Percentiles rank a stretch among this genome's conserved stretches.
Conservation (phyloP, 306 rosid genomes). For the Cucurbita argyrosperma region DNA sequence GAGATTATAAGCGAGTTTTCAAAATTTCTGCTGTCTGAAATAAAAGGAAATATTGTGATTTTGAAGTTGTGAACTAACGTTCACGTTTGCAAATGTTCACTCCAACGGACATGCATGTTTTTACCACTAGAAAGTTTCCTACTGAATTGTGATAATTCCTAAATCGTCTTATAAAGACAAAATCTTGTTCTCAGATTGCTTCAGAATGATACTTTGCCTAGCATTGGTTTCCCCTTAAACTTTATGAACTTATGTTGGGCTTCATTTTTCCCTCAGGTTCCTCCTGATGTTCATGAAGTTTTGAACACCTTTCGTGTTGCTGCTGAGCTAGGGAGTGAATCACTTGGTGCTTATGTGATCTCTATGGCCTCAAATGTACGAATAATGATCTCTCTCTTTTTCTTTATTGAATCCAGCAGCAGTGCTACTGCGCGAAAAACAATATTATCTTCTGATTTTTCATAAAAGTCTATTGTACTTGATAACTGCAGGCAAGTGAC, state of each 20-base stretch:
- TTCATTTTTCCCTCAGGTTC: conserved; percentile 32
- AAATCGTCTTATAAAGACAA: neutral
- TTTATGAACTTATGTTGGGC: neutral
- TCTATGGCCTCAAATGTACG: conserved; percentile 91
- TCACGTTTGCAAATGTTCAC: neutral
- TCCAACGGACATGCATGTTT: neutral
- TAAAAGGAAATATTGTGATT: neutral
- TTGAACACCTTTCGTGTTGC: conserved; percentile 69
- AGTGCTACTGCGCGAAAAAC: neutral
- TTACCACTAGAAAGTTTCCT: neutral
- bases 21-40: neutral
- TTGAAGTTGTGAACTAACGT: neutral
- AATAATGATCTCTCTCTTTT: neutral
- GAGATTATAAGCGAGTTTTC: neutral
- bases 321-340: conserved; percentile 80
- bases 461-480: neutral
- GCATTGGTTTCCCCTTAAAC: neutral
- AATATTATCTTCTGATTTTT: neutral
- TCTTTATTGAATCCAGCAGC: neutral
- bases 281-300: conserved; percentile 60
- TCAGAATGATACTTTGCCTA: neutral
- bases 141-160: neutral
- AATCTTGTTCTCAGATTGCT: neutral
- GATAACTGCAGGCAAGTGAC: conserved; percentile 66
- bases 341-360: conserved; percentile 90